Evolutionary conservation across 768 basidiomycete species (phyloP), one percentile per base, ranked within the genome.

Genomic region (Mycena filopes): DNA sequence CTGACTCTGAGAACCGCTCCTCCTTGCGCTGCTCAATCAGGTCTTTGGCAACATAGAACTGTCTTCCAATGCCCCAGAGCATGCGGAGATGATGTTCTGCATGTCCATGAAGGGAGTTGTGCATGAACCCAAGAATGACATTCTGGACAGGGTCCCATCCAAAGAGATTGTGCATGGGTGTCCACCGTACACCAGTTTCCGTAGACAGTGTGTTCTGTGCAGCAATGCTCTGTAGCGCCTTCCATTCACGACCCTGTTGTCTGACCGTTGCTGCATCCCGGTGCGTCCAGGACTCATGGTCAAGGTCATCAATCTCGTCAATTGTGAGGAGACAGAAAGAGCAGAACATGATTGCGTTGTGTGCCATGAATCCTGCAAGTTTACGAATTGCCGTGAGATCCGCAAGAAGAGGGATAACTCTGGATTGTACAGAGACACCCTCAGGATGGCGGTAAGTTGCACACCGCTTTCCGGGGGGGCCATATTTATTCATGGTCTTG

Each of bases 101-200:
- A 28, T 65, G 10, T 4, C 72, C 69, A 55, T 71, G 69, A 5
- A 70, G 53, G 59, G 51, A 60, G 46, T 68, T 69, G 55, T 73
- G 73, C 69, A 74, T 61, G 46, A 50, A 60, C 2, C 71, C 72
- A 1, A 74, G 51, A n/a, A 70, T 26, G 33, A 54, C 31, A 63
- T 65, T 25, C 7, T 23, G 4, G 15, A 73, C 66, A 13, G 72
- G 63, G 54, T 74, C 56, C 62, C 69, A 55, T 4, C 50, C 7
- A 3, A 6, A 36, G 1, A 68, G 7, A 18, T 47, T 10, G 60
- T 70, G 62, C 4, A 70, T 1, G 7, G 66, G 23, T 13, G 63
- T 50, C 60, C 67, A 71, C 2, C 73, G 48, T 4, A 72, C 60
- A 18, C 73, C 72, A 43, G 10, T 25, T 3, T 13, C 1, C 4